A percentile compares a stretch with the other conserved stretches of the same genome.
phyloP scores from a whole-genome alignment of 2,329 filamentous ascomycete genomes.

The Xylaria sp. region DNA sequence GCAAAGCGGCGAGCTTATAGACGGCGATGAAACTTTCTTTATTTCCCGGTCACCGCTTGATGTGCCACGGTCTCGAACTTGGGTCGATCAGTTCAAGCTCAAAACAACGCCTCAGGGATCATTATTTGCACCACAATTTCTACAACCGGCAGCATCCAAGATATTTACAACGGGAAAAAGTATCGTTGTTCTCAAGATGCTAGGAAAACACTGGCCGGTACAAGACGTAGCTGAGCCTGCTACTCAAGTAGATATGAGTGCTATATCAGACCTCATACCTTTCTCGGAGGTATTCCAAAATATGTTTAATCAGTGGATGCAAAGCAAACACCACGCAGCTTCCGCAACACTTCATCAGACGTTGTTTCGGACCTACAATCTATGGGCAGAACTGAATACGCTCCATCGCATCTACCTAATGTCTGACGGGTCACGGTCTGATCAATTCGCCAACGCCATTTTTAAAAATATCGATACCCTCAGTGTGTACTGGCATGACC shows the following conservation, averaged over 20 bases:
- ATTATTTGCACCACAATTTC: slow-evolving; percentile 78
- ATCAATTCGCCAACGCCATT: slow-evolving; percentile 73
- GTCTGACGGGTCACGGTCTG: slow-evolving; percentile 75
- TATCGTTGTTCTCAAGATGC: slow-evolving; percentile 81
- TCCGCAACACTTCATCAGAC: slow-evolving; percentile 72
- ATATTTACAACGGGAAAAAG: slow-evolving; percentile 93
- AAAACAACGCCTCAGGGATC: slow-evolving; percentile 68
- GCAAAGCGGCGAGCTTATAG: slow-evolving; percentile 76
- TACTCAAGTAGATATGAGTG: slow-evolving; percentile 67
- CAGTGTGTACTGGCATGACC: slow-evolving; percentile 77
- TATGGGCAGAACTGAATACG: slow-evolving; percentile 72
- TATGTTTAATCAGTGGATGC: slow-evolving; percentile 80
- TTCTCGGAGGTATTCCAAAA: slow-evolving; percentile 80
- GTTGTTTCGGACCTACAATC: slow-evolving; percentile 75
- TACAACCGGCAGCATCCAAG: slow-evolving; percentile 73
- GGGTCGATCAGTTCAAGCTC: slow-evolving; percentile 79
- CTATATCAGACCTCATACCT: slow-evolving; percentile 67
- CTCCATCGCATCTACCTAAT: slow-evolving; percentile 81
- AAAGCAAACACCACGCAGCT: slow-evolving; percentile 76
- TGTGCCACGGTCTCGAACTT: slow-evolving; percentile 73
- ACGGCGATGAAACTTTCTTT: slow-evolving; percentile 79
- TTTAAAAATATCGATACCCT: slow-evolving; percentile 79
- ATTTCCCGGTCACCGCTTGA: slow-evolving; percentile 69
- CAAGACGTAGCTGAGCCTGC: slow-evolving; percentile 54
- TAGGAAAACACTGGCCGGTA: slow-evolving; percentile 65